phyloP scores from a whole-genome alignment of 108 stramenopile species.

The Pseudonitzschia multistriata region DNA sequence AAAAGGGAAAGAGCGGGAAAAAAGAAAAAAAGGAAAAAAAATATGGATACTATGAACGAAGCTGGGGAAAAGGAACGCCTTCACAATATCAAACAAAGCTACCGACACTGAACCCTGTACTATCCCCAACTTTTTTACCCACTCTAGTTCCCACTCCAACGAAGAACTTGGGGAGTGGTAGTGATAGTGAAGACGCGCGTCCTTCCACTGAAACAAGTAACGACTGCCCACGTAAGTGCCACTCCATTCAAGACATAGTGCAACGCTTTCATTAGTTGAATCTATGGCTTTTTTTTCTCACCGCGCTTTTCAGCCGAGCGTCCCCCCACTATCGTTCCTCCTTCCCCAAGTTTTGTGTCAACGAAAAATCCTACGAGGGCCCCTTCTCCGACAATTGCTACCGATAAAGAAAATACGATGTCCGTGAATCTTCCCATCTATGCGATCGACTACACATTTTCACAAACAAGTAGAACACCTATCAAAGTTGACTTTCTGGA shows the following conservation, averaged over 20 bases:
- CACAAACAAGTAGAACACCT: conserved; percentile 3
- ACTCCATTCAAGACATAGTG: background rate
- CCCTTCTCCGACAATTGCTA: conserved; percentile 2
- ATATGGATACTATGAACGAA: background rate
- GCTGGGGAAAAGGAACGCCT: conserved; percentile 9
- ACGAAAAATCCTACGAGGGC: background rate
- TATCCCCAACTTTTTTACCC: background rate
- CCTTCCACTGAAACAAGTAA: background rate
- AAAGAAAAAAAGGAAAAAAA: conserved; percentile 14
- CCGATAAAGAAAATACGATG: background rate
- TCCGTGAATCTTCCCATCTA: conserved; percentile 10
- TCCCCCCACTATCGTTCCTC: conserved; percentile 24
- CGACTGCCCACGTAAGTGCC: conserved; percentile 23
- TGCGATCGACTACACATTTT: conserved; percentile 20
- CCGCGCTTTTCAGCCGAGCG: conserved; percentile 22
- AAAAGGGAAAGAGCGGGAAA: conserved; percentile 1
- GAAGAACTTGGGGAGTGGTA: background rate
- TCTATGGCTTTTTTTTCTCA: background rate
- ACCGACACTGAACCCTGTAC: conserved; percentile 3
- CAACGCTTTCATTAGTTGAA: background rate
- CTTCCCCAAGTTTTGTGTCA: background rate
- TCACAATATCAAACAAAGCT: background rate
- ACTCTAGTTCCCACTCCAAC: background rate
- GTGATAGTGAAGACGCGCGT: background rate
- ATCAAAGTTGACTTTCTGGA: conserved; percentile 20